Conservation (phyloP, 2,329 filamentous ascomycete species). For the Aureobasidium sp. region DNA sequence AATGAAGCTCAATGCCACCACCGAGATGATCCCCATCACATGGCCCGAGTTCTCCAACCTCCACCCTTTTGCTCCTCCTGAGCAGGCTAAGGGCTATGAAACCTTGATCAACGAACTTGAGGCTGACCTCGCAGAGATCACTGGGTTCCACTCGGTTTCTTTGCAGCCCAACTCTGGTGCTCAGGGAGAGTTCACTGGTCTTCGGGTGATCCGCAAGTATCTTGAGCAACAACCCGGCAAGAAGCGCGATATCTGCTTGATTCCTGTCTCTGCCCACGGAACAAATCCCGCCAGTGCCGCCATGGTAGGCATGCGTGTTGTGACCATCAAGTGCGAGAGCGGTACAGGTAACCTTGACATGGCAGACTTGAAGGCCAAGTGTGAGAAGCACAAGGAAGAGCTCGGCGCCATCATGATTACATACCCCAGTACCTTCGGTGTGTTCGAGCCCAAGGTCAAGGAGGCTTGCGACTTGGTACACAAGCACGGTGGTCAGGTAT, state of each 20-base stretch:
- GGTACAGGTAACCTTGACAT: conserved; percentile 86
- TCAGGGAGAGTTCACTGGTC: conserved; percentile 87
- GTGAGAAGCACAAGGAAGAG: conserved; percentile 76
- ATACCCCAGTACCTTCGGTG: conserved; percentile 89
- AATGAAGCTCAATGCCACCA: conserved; percentile 94
- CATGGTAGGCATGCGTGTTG: conserved; percentile 93
- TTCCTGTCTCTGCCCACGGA: conserved; percentile 89
- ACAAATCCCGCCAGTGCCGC: conserved; percentile 93
- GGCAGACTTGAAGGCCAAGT: conserved; percentile 77
- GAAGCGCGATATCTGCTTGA: conserved; percentile 84
- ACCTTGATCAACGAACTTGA: conserved; percentile 67
- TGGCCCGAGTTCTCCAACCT: conserved; percentile 68
- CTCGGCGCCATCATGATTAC: conserved; percentile 94
- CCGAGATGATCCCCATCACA: conserved; percentile 84
- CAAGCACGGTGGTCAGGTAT: conserved; percentile 82
- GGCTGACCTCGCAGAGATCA: conserved; percentile 70
- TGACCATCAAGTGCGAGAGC: conserved; percentile 83
- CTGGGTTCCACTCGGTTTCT: conserved; percentile 82
- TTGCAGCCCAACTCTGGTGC: conserved; percentile 94
- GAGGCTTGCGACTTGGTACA: conserved; percentile 81
- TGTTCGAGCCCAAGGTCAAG: conserved; percentile 87
- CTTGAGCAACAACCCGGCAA: conserved; percentile 60
- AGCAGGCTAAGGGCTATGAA: conserved; percentile 61
- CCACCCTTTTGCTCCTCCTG: conserved; percentile 68
- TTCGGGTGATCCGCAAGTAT: conserved; percentile 81